Conservation (phyloP, 768 basidiomycete genomes). For the Porpolomopsis calyptriformis region DNA sequence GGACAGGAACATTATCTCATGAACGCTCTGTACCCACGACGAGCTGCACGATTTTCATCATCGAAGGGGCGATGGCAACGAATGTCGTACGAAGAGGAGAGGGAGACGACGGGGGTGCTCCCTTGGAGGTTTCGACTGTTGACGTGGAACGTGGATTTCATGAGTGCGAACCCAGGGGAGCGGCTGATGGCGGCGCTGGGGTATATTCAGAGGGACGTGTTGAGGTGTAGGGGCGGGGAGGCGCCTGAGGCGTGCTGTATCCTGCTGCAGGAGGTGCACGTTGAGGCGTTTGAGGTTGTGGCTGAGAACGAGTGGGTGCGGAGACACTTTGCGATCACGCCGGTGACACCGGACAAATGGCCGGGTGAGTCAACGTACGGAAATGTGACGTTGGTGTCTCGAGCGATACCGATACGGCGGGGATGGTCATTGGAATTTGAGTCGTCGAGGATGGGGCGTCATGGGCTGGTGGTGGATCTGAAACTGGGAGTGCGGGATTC, state of each 20-base stretch:
- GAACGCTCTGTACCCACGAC: slow-evolving; percentile 20
- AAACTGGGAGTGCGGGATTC: slow-evolving; percentile 30
- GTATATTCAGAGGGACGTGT: slow-evolving; percentile 44
- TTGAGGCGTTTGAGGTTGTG: slow-evolving; percentile 33
- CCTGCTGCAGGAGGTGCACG: slow-evolving; percentile 59
- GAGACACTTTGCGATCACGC: slow-evolving; percentile 47
- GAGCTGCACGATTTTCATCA: slow-evolving; percentile 31
- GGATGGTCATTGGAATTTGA: slow-evolving; percentile 44
- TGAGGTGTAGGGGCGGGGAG: slow-evolving; percentile 34
- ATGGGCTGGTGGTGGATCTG: slow-evolving; percentile 49
- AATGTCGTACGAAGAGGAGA: slow-evolving; percentile 24
- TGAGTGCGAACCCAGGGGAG: slow-evolving; percentile 22
- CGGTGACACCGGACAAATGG: slow-evolving; percentile 47
- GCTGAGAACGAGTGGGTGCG: slow-evolving; percentile 54
- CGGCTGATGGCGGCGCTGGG: slow-evolving; percentile 41
- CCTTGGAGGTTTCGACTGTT: slow-evolving; percentile 44
- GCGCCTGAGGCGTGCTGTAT: slow-evolving; percentile 51
- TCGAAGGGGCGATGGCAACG: slow-evolving; percentile 41
- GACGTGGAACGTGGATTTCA: slow-evolving; percentile 65
- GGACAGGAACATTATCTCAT: slow-evolving; percentile 1
- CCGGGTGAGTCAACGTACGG: slow-evolving; percentile 41
- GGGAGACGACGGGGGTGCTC: slow-evolving; percentile 20
- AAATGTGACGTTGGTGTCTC: slow-evolving; percentile 60
- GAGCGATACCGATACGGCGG: slow-evolving; percentile 38
- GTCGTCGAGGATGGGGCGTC: slow-evolving; percentile 38